phyloP scores from a whole-genome alignment of 176 grass and related monocot genomes.

The Panicum miliaceum region DNA sequence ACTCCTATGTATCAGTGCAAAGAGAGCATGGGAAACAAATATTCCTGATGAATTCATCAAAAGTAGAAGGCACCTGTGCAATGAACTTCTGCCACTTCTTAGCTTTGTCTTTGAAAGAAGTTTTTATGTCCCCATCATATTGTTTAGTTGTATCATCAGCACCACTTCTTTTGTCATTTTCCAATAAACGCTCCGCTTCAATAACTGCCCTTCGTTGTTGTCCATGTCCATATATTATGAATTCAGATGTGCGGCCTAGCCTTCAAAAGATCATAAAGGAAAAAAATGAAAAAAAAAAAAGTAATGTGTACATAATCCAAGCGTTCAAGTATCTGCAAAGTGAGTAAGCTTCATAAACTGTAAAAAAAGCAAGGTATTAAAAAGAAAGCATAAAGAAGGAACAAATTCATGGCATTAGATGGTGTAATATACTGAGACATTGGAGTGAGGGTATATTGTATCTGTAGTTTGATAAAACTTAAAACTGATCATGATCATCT shows the following conservation, averaged over 20 bases:
- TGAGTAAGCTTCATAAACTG: slow-evolving; percentile 24
- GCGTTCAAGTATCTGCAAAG: slow-evolving; percentile 25
- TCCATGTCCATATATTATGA: slow-evolving; percentile 89
- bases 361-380: slow-evolving; percentile 18
- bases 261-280: slow-evolving; percentile 52
- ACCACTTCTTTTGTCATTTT: slow-evolving; percentile 50
- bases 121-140: slow-evolving; percentile 56
- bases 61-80: slow-evolving; percentile 62
- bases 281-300: slow-evolving; percentile 34
- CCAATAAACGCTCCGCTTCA: slow-evolving; percentile 72
- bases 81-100: slow-evolving; percentile 97
- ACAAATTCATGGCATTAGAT: slow-evolving; percentile 17
- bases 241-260: slow-evolving; percentile 81
- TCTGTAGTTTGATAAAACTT: not conserved
- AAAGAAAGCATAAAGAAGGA: slow-evolving; percentile 25
- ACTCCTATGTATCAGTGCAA: slow-evolving; percentile 3
- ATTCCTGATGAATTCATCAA: slow-evolving; percentile 29
- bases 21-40: slow-evolving; percentile 1
- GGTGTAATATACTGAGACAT: slow-evolving; percentile 20
- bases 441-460: slow-evolving; percentile 15
- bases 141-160: slow-evolving; percentile 52
- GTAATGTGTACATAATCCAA: slow-evolving; percentile 25
- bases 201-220: slow-evolving; percentile 92
- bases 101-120: slow-evolving; percentile 82
- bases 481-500: not conserved